Evolutionary conservation across 108 stramenopile genomes (phyloP), one percentile per base, ranked within the genome.

Genomic region (Epipyxis sp.): DNA sequence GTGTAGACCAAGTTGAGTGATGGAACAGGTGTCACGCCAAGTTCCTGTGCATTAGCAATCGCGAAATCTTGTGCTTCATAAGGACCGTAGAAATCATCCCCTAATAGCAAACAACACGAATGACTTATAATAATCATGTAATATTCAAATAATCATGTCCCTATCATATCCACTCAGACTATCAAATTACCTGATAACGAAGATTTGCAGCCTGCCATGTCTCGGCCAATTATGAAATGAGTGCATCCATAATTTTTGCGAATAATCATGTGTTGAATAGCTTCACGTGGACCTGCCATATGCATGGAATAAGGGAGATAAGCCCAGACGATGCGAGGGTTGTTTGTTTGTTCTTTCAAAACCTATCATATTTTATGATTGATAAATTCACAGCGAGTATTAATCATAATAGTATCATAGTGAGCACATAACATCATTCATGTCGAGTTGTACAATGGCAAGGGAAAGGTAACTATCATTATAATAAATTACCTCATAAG

Each of bases 191-290:
- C 97, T 69, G 93, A 93, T 62, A 98, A 87, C 74, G 90, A 88
- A 69, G 89, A 90, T 89, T 99, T 99, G 82, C 91, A 94, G 84
- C 98, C 98, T 59, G 98, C 98, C 96, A 97, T 97, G 86, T 99
- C 98, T 74, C 98, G 90, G 77, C 98, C 98, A 74, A 99, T 94
- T 82, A 99, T 97, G 86, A 99, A 99, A 83, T 97, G 95, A n/a
- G 96, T 96, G 92, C 96, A 97, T 58, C 97, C 97, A 87, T 92
- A 97, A 92, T 99, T 99, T 91, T 97, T 97, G 59, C 98, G 95
- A 87, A 99, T 97, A 87, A 99, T 94, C 94, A 96, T 95, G 90
- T 99, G 98, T 87, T 96, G 95, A 76, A 99, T 94, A 69, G 98
- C 98, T 90, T 99, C 98, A 74, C 98, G 92, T 30, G 98, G 98